Percentiles rank a stretch among this genome's conserved stretches.
phyloP scores from a whole-genome alignment of 495 filamentous ascomycete genomes.

The Penicillium parvum region DNA sequence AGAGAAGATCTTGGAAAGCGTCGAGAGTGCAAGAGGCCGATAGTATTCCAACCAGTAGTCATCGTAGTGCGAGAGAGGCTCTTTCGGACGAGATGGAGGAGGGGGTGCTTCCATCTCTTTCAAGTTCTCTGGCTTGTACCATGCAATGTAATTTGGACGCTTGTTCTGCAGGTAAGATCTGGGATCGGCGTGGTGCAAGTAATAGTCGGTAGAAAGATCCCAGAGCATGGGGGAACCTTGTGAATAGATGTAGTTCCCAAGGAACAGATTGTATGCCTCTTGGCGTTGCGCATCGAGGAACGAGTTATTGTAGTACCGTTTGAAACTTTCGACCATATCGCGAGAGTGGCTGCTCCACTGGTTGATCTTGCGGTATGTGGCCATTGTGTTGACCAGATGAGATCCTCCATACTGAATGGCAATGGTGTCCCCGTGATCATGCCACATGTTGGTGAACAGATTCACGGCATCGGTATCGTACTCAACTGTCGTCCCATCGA shows the following conservation, averaged over 20 bases:
- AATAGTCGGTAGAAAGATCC: conserved; percentile 95
- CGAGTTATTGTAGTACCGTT: conserved; percentile 98
- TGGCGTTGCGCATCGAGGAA: conserved; percentile 95
- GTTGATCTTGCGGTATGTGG: conserved; percentile 96
- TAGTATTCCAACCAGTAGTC: conserved; percentile 99
- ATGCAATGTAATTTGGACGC: conserved; percentile 70
- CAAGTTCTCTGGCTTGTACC: conserved; percentile 80
- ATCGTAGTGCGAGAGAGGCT: conserved; percentile 68
- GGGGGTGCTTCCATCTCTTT: conserved; percentile 54
- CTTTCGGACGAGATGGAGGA: conserved; percentile 44
- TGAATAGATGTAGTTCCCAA: conserved; percentile 90
- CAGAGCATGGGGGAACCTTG: conserved; percentile 95
- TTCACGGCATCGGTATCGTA: conserved; percentile 96
- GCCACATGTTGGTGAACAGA: conserved; percentile 91
- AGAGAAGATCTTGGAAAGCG: conserved; percentile 82
- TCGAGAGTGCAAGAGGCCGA: conserved; percentile 76
- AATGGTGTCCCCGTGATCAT: conserved; percentile 95
- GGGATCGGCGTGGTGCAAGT: conserved; percentile 87
- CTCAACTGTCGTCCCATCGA: conserved; percentile 70
- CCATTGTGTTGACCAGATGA: conserved; percentile 98
- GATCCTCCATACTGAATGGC: conserved; percentile 97
- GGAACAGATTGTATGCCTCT: conserved; percentile 96
- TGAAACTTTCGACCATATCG: conserved; percentile 99
- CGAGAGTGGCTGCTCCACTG: conserved; percentile 97
- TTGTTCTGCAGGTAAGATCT: conserved; percentile 61